Evolutionary conservation across 805 yeast species (phyloP), one percentile per base, ranked within the genome.

Genomic region (Schwanniomyces pseudopolymorphus): DNA sequence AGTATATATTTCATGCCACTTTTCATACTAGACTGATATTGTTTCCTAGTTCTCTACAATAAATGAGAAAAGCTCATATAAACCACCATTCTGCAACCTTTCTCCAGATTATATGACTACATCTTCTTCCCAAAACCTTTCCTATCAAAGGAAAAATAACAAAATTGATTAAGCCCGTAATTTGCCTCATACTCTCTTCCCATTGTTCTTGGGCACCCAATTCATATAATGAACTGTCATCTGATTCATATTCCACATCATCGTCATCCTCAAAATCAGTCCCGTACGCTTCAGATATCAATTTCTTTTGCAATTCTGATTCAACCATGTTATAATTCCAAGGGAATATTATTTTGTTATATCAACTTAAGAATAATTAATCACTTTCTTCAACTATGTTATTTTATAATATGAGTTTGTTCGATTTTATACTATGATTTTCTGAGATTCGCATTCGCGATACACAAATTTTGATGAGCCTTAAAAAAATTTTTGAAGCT

Each of bases 71-170:
- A n/a, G n/a, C n/a, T 36, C 44, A 50, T 36, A 43, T 39, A 48
- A 52, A 64, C 64, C 66, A 64, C 72, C 73, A 65, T 27, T 62
- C 59, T 33, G 74, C 74, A 11, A 70, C 43, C 35, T 55, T 53
- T 11, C 58, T 56, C 77, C 77, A 72, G 22, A 70, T 48, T 3
- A 67, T 38, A 47, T 70, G 73, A 22, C 87, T 83, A 50, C 74
- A 65, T 51, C 83, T 63, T 52, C 91, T 74, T 3, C 94, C 94
- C 40, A 85, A 51, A 37, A 80, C 72, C 60, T 83, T 84, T 3
- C 91, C 91, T 16, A 83, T 55, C 48, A 85, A 58, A 2, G 94
- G 94, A 43, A 85, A 67, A 28, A 85, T 55, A 11, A 86, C 80
- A 63, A 81, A 74, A 45, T 77, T 79, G 27, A 84, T 63, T 28